Conservation (phyloP, 352 stramenopile species). For the Peronosclerospora sorghi region DNA sequence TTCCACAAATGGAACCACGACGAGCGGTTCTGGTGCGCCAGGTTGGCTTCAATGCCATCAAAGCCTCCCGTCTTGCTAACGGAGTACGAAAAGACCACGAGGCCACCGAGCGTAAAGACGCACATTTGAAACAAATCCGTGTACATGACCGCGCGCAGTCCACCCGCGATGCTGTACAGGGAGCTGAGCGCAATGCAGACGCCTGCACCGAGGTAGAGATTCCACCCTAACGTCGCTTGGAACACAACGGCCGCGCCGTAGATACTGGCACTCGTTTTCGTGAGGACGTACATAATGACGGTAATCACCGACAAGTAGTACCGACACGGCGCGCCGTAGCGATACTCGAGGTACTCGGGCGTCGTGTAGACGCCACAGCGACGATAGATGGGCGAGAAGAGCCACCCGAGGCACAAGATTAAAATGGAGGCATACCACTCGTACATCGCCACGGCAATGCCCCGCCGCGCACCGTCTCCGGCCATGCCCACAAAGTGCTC, state of each 20-base stretch:
- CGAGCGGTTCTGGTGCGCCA: conserved; percentile 28
- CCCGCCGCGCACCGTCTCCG: conserved; percentile 40
- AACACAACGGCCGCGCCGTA: conserved; percentile 57
- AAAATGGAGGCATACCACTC: conserved; percentile 51
- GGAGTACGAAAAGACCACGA: conserved; percentile 46
- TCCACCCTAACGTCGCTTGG: conserved; percentile 46
- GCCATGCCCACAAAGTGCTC: conserved; percentile 68
- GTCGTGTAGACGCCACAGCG: conserved; percentile 45
- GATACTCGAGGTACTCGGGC: conserved; percentile 40
- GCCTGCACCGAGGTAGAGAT: conserved; percentile 39
- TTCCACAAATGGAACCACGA: conserved; percentile 51
- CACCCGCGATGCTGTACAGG: conserved; percentile 48
- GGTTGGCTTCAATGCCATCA: conserved; percentile 32
- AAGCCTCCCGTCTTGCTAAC: conserved; percentile 48
- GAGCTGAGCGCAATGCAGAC: conserved; percentile 40
- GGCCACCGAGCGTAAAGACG: conserved; percentile 43
- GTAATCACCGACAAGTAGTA: conserved; percentile 53
- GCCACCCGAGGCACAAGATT: conserved; percentile 44
- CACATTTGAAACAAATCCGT: conserved; percentile 63
- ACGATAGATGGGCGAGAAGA: conserved; percentile 57
- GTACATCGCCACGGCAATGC: conserved; percentile 53
- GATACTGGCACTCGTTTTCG: conserved; percentile 56
- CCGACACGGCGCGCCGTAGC: conserved; percentile 32
- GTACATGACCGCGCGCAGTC: conserved; percentile 58
- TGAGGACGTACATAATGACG: conserved; percentile 55